Evolutionary conservation across 2,329 filamentous ascomycete genomes (phyloP).

Genomic region (Aspergillus brunneoviolaceus): DNA sequence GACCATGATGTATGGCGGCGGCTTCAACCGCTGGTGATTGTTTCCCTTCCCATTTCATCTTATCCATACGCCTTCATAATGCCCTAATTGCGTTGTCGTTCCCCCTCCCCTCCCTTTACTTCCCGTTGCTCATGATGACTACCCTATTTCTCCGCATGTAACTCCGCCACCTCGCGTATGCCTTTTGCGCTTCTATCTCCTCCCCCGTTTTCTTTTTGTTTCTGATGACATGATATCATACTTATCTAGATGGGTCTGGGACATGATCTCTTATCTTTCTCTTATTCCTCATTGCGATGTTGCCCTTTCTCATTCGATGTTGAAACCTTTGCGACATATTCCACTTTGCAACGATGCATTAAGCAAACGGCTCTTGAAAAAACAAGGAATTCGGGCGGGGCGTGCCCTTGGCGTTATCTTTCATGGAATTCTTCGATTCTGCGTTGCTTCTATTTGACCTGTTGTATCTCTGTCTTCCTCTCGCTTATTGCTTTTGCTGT

Average conservation of each 20-base stretch:
- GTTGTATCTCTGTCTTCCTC: constrained; percentile 17
- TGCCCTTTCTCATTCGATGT: constrained; percentile 21
- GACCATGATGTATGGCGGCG: constrained; percentile 75
- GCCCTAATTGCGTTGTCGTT: constrained; percentile 24
- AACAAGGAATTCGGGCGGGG: constrained; percentile 31
- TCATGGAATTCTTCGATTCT: constrained; percentile 20
- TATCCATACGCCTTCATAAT: constrained; percentile 9
- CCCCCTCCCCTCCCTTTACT: constrained; percentile 6
- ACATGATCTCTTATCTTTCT: constrained; percentile 23
- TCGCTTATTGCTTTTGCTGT: constrained; percentile 16
- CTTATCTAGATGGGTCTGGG: constrained; percentile 26
- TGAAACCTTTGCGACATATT: constrained; percentile 25
- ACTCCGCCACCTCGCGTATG: constrained; percentile 23
- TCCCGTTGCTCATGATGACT: constrained; percentile 23
- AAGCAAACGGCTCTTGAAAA: constrained; percentile 34
- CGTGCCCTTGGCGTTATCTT: constrained; percentile 37
- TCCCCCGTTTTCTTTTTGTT: constrained; percentile 18
- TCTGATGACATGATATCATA: constrained; percentile 37
- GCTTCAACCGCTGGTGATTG: constrained; percentile 66
- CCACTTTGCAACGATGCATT: constrained; percentile 34
- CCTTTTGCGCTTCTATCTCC: constrained; percentile 18
- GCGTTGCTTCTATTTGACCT: constrained; percentile 22
- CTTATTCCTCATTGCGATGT: constrained; percentile 19
- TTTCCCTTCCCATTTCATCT: constrained; percentile 20
- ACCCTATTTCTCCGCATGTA: constrained; percentile 11